Base-by-base conservation (phyloP, 2,329 filamentous ascomycete species). In the Fusarium duplospermum region DNA sequence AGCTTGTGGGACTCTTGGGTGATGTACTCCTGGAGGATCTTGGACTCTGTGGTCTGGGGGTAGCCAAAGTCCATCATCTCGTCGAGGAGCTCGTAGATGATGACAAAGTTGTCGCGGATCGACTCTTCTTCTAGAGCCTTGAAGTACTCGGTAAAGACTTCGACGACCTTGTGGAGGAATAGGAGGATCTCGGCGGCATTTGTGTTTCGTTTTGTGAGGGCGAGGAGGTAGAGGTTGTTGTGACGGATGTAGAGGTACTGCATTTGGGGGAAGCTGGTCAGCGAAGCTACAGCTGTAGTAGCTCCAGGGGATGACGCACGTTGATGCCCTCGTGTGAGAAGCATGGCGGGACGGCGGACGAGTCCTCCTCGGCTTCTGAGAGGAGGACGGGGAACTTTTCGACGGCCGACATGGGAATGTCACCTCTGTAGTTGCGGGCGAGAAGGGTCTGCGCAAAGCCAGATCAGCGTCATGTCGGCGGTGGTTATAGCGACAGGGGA, bases 11-110 rank as follows among this genome's bases (percentile, higher is more conserved):
- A 98, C 85, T 99, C 96, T 84, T 99, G 96, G 45, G 96, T 99
- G 82, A 99, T 99, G 87, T 98, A 98, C 87, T 99, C 96, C 84
- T 99, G 96, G 70, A 99, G 87, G 82, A 99, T 99, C 89, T 99
- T 99, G 83, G 91, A 94, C 84, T 99, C 96, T 76, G 96, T 99
- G 11, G 96, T 99, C 84, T 99, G 96, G 7, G 96, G 96, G 83
- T 99, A 98, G 73, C 96, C 96, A 87, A 99, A 99, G 85, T 99
- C 96, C 96, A 99, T 99, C 96, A 99, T 99, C 87, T 99, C 96
- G 82, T 99, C 96, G 73, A 99, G 90, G 71, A 99, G 86, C 85
- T 99, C 96, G 88, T 99, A 99, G 81, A 99, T 99, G 81, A 99
- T 92, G 83, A 99, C 96, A 82, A 99, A 99, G 87, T 99, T 99